phyloP scores from a whole-genome alignment of 176 grass and related monocot genomes.

The Musa troglodytarum region DNA sequence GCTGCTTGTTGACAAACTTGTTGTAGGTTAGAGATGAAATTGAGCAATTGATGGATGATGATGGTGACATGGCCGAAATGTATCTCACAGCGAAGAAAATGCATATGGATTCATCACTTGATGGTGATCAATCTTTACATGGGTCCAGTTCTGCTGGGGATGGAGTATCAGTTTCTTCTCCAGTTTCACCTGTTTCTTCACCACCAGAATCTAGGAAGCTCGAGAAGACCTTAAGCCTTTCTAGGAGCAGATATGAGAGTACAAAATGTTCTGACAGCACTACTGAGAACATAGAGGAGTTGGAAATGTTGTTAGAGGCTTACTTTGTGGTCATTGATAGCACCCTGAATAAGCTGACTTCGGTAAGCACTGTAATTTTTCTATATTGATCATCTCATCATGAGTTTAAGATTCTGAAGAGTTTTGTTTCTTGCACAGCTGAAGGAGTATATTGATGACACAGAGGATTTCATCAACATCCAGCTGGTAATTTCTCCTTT shows the following conservation, averaged over 20 bases:
- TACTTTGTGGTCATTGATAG: slow-evolving; percentile 98
- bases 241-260: slow-evolving; percentile 83
- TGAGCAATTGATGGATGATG: slow-evolving; percentile 97
- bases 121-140: slow-evolving; percentile 49
- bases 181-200: slow-evolving; percentile 74
- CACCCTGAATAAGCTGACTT: slow-evolving; percentile 87
- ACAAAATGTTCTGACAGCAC: slow-evolving; percentile 52
- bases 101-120: slow-evolving; percentile 68
- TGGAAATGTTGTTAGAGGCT: slow-evolving; percentile 97
- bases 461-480: slow-evolving; percentile 99
- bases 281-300: slow-evolving; percentile 73
- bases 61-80: slow-evolving; percentile 98
- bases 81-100: slow-evolving; percentile 85
- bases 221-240: slow-evolving; percentile 67
- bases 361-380: slow-evolving; percentile 36
- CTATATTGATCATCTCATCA: neutral
- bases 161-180: slow-evolving; percentile 62
- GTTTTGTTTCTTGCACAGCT: slow-evolving; percentile 30
- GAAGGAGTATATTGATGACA: slow-evolving; percentile 96
- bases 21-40: slow-evolving; percentile 92
- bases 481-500: slow-evolving; percentile 56
- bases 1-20: neutral
- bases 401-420: neutral
- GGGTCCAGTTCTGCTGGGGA: slow-evolving; percentile 33
- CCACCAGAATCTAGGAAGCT: slow-evolving; percentile 63